Conservation (phyloP, 306 rosid genomes). For the Dalbergia oliveri region DNA sequence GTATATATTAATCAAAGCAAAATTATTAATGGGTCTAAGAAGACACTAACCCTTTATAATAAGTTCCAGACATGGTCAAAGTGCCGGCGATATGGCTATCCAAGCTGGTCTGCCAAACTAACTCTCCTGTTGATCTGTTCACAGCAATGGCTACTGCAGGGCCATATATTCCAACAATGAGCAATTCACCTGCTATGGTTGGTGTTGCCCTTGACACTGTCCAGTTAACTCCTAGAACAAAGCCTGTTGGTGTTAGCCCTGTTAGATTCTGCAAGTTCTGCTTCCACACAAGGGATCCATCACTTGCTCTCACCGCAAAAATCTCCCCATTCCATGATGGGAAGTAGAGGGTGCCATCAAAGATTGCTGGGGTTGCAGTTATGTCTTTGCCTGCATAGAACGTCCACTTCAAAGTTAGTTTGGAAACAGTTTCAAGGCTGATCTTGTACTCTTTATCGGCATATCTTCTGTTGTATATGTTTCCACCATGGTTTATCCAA, state of each 20-base stretch:
- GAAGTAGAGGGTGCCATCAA: constrained; percentile 57
- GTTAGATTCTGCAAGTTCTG: constrained; percentile 52
- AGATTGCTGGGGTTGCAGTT: constrained; percentile 65
- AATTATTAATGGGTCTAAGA: background rate
- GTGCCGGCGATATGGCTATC: constrained; percentile 44
- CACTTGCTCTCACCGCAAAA: constrained; percentile 52
- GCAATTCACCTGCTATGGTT: constrained; percentile 40
- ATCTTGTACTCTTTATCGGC: constrained; percentile 64
- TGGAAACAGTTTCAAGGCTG: constrained; percentile 44
- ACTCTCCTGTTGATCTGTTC: constrained; percentile 53
- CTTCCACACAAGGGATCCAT: constrained; percentile 47
- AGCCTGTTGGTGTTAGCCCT: constrained; percentile 52
- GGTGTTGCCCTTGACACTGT: constrained; percentile 66
- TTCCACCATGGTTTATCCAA: constrained; percentile 78
- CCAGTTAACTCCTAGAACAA: constrained; percentile 47
- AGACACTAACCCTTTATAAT: constrained; percentile 55
- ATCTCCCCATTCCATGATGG: constrained; percentile 74
- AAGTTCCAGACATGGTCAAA: constrained; percentile 74
- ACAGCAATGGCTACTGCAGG: constrained; percentile 67
- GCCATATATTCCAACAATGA: constrained; percentile 52
- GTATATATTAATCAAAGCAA: no score
- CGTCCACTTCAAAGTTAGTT: constrained; percentile 61
- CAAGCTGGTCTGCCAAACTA: constrained; percentile 57
- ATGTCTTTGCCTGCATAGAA: constrained; percentile 66
- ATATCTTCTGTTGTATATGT: constrained; percentile 68